A percentile compares a stretch with the other conserved stretches of the same genome.
Conservation (phyloP, 495 filamentous ascomycete species). For the Elaphomyces granulatus region DNA sequence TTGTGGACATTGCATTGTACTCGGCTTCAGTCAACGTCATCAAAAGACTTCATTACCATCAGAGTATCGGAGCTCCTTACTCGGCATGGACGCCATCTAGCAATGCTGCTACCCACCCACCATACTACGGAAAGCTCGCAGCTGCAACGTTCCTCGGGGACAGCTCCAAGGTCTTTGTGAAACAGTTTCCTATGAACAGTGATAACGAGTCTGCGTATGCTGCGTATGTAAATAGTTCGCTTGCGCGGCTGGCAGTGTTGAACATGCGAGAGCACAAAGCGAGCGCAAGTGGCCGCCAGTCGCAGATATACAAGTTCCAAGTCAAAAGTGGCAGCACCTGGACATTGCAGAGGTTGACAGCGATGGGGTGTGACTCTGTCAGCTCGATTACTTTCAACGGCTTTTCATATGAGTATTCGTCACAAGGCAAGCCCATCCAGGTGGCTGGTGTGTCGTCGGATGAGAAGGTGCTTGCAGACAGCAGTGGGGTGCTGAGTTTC, state of each 20-base stretch:
- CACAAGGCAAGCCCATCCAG: conserved; percentile 41
- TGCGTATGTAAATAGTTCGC: conserved; percentile 31
- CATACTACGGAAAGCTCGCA: conserved; percentile 52
- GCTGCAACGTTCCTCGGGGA: conserved; percentile 42
- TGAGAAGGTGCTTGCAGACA: conserved; percentile 32
- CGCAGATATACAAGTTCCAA: conserved; percentile 32
- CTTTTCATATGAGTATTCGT: conserved; percentile 47
- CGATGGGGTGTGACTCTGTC: conserved; percentile 51
- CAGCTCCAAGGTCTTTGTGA: conserved; percentile 12
- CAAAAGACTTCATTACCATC: conserved; percentile 50
- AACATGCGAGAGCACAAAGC: conserved; percentile 49
- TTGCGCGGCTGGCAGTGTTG: conserved; percentile 39
- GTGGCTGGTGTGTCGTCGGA: conserved; percentile 42
- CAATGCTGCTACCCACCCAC: conserved; percentile 44
- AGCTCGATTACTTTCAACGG: conserved; percentile 49
- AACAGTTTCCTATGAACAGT: conserved; percentile 5
- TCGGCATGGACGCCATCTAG: conserved; percentile 43
- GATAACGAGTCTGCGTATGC: conserved; percentile 32
- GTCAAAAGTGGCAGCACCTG: conserved; percentile 12
- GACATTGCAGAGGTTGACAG: conserved; percentile 34
- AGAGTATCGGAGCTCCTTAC: conserved; percentile 49
- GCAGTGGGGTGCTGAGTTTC: conserved; percentile 30
- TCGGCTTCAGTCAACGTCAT: conserved; percentile 39
- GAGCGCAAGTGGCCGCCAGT: conserved; percentile 23
- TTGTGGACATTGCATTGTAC: conserved; percentile 49